Evolutionary conservation across 768 basidiomycete species (phyloP).

Genomic region (button mushroom (Agaricus bisporus)): DNA sequence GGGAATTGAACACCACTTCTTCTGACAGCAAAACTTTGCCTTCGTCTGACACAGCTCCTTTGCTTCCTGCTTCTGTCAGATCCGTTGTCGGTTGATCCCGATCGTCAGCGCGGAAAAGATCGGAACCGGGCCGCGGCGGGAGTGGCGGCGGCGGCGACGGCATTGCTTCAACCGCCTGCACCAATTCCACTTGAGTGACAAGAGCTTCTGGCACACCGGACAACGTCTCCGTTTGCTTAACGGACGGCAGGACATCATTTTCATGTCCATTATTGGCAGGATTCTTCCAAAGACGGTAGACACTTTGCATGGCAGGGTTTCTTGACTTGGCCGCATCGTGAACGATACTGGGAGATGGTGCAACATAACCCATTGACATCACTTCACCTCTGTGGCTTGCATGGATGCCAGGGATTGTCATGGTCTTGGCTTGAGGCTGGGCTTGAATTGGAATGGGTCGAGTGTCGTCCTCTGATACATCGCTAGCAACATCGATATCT

Average conservation of each 20-base stretch:
- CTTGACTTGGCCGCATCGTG: constrained; percentile 29
- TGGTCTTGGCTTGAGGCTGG: constrained; percentile 73
- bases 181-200: neutral
- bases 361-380: constrained; percentile 78
- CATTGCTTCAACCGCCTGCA: neutral
- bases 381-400: constrained; percentile 80
- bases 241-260: constrained; percentile 8
- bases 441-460: constrained; percentile 53
- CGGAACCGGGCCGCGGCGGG: constrained; percentile 36
- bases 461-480: constrained; percentile 16
- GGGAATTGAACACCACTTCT: constrained; percentile 4
- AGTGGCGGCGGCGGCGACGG: constrained; percentile 26
- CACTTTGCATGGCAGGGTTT: constrained; percentile 54
- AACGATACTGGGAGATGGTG: constrained; percentile 32
- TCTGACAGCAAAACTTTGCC: constrained; percentile 4
- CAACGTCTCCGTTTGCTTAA: neutral
- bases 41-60: neutral
- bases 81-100: neutral
- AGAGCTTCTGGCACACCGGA: neutral
- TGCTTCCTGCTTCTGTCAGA: neutral
- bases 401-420: constrained; percentile 87
- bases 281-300: constrained; percentile 74
- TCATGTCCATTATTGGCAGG: constrained; percentile 25
- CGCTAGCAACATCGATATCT: constrained; percentile 26
- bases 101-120: constrained; percentile 2